Base-by-base conservation (phyloP, 306 rosid genomes). In the Canavalia gladiata region DNA sequence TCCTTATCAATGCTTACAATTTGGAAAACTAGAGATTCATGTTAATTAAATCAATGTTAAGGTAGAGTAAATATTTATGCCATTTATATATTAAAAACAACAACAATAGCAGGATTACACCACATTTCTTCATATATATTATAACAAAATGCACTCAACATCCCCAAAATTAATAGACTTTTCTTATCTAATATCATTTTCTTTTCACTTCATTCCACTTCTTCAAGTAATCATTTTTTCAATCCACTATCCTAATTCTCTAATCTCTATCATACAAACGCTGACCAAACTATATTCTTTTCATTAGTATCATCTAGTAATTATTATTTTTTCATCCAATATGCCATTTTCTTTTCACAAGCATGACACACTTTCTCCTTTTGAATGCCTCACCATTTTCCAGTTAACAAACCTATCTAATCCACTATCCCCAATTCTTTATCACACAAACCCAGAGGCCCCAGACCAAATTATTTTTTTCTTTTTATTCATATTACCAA, bases 391-490 rank as follows among this genome's bases (percentile, higher is more conserved):
- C 54, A 42, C 35, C 42, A n/a, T 2, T 41, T 39, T 41, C 35
- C 12, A 41, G 12, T 66, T 66, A 66, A 39, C 72, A 66, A 66
- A 42, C 42, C 47, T 25, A 8, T 41, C 25, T 25, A 66, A 25
- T 25, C 8, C 35, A 42, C 54, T 66, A 25, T 8, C 72, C 72
- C 54, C 3, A 65, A 66, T 18, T 66, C 72, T 41, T n/a, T 66
- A 42, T 18, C 25, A 18, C 25, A 18, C 25, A 18, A 18, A 18
- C 25, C 25, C 25, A 18, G 25, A 18, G 25, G 25, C 25, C 25
- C 25, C 25, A 18, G 25, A 18, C 25, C 25, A 18, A 18, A 18
- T 37, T 37, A 37, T 0, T 4, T 37, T 37, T 37, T 37, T 37
- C 41, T 37, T 4, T 37, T 37, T 37, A 37, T 37, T 37, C 4